phyloP scores from a whole-genome alignment of 768 basidiomycete genomes.

The Hemileccinum rubropunctum region DNA sequence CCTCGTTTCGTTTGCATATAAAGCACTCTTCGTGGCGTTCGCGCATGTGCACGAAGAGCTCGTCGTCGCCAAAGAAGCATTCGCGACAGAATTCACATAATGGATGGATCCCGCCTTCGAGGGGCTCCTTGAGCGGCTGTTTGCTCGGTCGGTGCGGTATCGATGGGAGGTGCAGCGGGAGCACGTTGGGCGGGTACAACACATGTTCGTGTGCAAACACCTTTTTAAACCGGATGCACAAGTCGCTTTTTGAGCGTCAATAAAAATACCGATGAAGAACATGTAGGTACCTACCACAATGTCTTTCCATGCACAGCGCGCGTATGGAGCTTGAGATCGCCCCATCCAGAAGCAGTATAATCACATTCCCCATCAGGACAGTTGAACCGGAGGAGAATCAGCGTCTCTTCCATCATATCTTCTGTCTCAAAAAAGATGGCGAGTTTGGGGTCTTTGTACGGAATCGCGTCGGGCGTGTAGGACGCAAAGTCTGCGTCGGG shows the following conservation, averaged over 20 bases:
- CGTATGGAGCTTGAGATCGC: conserved; percentile 82
- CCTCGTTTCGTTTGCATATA: conserved; percentile 80
- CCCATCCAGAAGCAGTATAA: conserved; percentile 85
- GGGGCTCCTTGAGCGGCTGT: conserved; percentile 47
- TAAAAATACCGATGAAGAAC: not conserved
- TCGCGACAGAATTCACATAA: conserved; percentile 89
- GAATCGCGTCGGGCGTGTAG: conserved; percentile 52
- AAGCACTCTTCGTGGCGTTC: conserved; percentile 96
- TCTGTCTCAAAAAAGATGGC: conserved; percentile 83
- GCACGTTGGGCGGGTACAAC: conserved; percentile 64
- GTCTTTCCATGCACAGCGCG: conserved; percentile 70
- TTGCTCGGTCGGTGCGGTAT: conserved; percentile 44
- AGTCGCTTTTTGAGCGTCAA: conserved; percentile 49
- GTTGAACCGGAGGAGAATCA: conserved; percentile 90
- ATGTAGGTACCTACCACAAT: conserved; percentile 59
- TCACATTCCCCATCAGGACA: conserved; percentile 86
- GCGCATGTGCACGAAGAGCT: conserved; percentile 91
- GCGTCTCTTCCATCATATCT: conserved; percentile 94
- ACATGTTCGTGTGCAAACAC: conserved; percentile 95
- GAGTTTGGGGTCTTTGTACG: conserved; percentile 70
- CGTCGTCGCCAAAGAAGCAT: conserved; percentile 91
- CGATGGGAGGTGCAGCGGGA: conserved; percentile 77
- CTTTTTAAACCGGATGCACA: conserved; percentile 89
- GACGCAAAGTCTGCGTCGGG: conserved; percentile 58
- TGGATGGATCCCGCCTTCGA: conserved; percentile 74